A percentile compares a stretch with the other conserved stretches of the same genome.
Evolutionary conservation across 2,329 filamentous ascomycete genomes (phyloP).

Genomic region (Tolypocladium endophyticum): DNA sequence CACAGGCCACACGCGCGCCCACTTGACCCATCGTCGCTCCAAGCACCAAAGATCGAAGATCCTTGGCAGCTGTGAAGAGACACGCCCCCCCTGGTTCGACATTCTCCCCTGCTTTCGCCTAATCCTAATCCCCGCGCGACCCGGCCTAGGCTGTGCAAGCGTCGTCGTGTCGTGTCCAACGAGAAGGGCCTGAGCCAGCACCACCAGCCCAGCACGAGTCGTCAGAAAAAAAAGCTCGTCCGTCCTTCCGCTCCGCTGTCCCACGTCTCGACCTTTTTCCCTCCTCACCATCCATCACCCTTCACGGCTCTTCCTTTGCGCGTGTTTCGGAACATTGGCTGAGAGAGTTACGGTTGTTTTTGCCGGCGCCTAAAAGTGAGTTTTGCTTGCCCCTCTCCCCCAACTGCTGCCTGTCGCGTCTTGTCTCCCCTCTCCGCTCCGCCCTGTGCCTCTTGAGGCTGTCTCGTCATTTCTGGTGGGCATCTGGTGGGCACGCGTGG

Average conservation of each 20-base stretch:
- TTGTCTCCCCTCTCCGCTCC: not conserved
- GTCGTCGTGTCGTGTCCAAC: slow-evolving; percentile 9
- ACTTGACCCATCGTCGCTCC: not conserved
- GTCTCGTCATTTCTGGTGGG: not conserved
- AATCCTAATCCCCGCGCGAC: slow-evolving; percentile 12
- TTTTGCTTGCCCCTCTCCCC: slow-evolving; percentile 14
- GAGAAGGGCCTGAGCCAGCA: slow-evolving; percentile 8
- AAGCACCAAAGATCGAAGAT: slow-evolving; percentile 2
- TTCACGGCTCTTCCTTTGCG: slow-evolving; percentile 35
- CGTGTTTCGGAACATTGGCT: slow-evolving; percentile 32
- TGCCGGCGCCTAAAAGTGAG: slow-evolving; percentile 45
- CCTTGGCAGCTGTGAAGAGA: slow-evolving; percentile 4
- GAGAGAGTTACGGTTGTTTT: slow-evolving; percentile 34
- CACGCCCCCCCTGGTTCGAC: slow-evolving; percentile 15
- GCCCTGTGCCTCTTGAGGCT: not conserved
- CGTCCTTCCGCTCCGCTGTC: slow-evolving; percentile 22
- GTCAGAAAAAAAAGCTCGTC: slow-evolving; percentile 22
- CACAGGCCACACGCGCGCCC: not conserved
- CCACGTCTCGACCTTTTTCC: slow-evolving; percentile 18
- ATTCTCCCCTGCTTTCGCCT: slow-evolving; percentile 20
- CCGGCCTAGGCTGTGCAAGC: slow-evolving; percentile 12
- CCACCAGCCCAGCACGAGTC: slow-evolving; percentile 8
- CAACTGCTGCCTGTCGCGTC: not conserved
- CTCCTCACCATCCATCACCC: slow-evolving; percentile 19
- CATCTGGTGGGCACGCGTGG: slow-evolving; percentile 1